phyloP scores from a whole-genome alignment of 2,329 filamentous ascomycete genomes.

The Sclerotinia nivalis region DNA sequence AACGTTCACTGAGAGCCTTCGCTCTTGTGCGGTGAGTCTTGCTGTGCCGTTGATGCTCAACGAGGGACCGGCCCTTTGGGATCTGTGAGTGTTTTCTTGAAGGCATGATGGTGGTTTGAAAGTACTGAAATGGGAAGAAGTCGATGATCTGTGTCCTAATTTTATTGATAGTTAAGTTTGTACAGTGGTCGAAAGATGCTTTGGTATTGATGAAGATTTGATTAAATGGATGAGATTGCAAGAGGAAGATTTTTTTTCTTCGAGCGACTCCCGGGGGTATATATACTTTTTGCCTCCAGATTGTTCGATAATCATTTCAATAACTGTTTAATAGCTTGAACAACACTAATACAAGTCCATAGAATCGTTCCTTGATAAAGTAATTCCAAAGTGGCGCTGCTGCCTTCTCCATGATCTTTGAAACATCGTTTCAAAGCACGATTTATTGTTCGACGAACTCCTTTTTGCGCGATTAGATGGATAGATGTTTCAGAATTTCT shows the following conservation, averaged over 20 bases:
- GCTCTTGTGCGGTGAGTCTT: too few relatives aligned
- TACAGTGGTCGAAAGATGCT: not conserved
- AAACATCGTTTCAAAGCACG: not conserved
- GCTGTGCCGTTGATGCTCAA: not conserved
- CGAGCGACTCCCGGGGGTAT: fast-evolving
- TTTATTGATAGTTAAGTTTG: not conserved
- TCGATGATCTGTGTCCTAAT: too few relatives aligned
- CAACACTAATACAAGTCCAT: too few relatives aligned
- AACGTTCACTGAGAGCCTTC: too few relatives aligned
- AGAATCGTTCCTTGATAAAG: not conserved
- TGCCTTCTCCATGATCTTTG: not conserved
- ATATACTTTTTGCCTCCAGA: not conserved
- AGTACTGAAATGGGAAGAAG: too few relatives aligned
- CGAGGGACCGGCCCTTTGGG: too few relatives aligned
- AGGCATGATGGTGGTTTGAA: too few relatives aligned
- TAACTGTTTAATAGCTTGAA: too few relatives aligned
- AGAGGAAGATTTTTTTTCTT: not conserved
- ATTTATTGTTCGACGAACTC: not conserved
- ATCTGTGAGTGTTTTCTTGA: too few relatives aligned
- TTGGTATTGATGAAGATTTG: not conserved
- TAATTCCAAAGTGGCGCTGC: not conserved
- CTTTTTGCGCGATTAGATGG: not conserved
- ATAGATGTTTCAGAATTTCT: not conserved
- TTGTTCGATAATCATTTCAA: not conserved
- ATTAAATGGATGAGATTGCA: not conserved